Percentiles rank a stretch among this genome's conserved stretches.
Conservation (phyloP, 2,329 filamentous ascomycete genomes). For the Nemania diffusa region DNA sequence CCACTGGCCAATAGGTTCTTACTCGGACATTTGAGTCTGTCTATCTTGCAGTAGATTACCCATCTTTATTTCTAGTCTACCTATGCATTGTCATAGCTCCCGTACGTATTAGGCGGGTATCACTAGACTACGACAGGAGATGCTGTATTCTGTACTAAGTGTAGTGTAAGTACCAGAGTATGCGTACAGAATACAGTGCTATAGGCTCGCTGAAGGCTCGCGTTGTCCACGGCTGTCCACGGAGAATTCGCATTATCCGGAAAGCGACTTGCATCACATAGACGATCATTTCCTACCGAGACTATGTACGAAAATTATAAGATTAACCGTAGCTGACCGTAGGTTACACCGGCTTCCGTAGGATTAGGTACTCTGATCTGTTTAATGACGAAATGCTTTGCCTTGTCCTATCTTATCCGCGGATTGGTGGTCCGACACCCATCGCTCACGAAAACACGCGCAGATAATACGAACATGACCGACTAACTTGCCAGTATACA, state of each 20-base stretch:
- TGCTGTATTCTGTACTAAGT: too few relatives aligned
- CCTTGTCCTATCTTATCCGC: background rate
- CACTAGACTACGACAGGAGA: too few relatives aligned
- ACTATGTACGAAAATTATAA: conserved; percentile 19
- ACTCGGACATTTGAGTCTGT: conserved; percentile 47
- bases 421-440: background rate
- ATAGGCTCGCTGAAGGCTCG: conserved; percentile 25
- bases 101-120: background rate
- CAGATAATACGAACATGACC: conserved; percentile 8
- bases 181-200: too few relatives aligned
- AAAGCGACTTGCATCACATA: conserved; percentile 26
- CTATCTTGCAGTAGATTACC: conserved; percentile 38
- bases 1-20: conserved; percentile 44
- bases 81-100: conserved; percentile 6
- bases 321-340: background rate
- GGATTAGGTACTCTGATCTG: background rate
- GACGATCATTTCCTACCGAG: conserved; percentile 24
- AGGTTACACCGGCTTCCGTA: conserved; percentile 4
- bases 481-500: background rate
- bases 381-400: conserved; percentile 22
- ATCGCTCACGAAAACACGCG: background rate
- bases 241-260: conserved; percentile 40
- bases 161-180: too few relatives aligned
- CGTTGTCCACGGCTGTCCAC: conserved; percentile 36
- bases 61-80: conserved; percentile 9